Evolutionary conservation across 176 grass and related monocot genomes (phyloP), one percentile per base, ranked within the genome.

Genomic region (Cenchrus americanus): DNA sequence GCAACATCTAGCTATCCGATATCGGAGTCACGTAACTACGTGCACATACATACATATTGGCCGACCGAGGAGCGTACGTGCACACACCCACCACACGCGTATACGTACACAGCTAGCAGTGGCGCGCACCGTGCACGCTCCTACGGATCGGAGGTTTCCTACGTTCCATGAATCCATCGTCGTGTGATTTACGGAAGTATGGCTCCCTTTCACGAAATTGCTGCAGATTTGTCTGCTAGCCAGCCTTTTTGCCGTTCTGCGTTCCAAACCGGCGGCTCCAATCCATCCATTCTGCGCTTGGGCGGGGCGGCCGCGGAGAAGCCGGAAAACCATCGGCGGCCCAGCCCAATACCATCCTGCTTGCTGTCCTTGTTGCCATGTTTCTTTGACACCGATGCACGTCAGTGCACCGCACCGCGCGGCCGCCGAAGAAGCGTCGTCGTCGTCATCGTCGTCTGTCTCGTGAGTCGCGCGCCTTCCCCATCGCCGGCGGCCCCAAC

Each of bases 301-400:
- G 34, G 34, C 32, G 32, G 3, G 42, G 42, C 42, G 5, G 42
- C 46, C 1, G 9, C 9, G 9, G 8, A 48, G 47, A 11, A 48
- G 47, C 34, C 34, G 34, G 59, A 14, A 80, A 80, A 80, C 79
- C 79, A 26, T 50, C 51, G 32, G 79, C 79, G 12, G 78, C 30
- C 49, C 78, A 43, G 34, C 50, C 79, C 79, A 69, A 58, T 24
- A 81, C 78, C 78, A 51, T 3, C 26, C 26, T 0, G 62, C 3
- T 11, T 12, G 49, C 2, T 17, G 17, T 17, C 7, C 6, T 12
- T 50, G 0, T 7, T 47, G 46, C 7, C 2, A 10, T 2, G 8
- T 47, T n/a, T n/a, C n/a, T n/a, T n/a, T 47, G 46, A 10, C 47
- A 12, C 43, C 12, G 32, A 17, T 41, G 34, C 34, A 34, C 3